Base-by-base conservation (phyloP, 441 rosid genomes). In the Daphne laureola region DNA sequence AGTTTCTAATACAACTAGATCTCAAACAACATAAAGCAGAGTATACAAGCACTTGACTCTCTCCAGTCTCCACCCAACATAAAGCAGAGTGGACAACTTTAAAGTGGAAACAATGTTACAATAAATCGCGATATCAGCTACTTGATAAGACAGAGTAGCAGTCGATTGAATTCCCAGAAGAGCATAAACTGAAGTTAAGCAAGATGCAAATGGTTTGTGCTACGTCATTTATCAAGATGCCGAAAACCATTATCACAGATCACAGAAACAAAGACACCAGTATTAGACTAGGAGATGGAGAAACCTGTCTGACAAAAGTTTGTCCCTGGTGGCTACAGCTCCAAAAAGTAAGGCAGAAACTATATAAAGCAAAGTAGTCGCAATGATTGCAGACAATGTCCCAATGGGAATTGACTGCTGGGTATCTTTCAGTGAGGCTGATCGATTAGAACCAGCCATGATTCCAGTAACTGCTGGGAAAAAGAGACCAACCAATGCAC, bases 401-500 rank as follows among this genome's bases (percentile, higher is more conserved):
- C 97, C 97, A 25, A 84, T 16, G 8, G 96, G 97, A 59, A 90
- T 90, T 66, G 97, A 90, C 40, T 73, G 87, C 65, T 90, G 97
- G 7, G 97, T 90, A 65, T 90, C 97, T 72, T 83, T 84, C 43
- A 90, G 79, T 49, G 94, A 79, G 47, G 96, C 89, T 55, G 96
- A 90, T 69, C 97, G 80, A 73, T 90, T 90, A 52, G 97, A 90
- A 43, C 97, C 97, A 13, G 97, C 96, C 97, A 90, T 90, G 56
- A 90, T 87, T 66, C 96, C 97, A 4, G 97, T 90, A 51, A 90
- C 96, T 62, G 97, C 97, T 63, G 97, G 97, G 68, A 90, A 90
- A 70, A 87, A 90, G 54, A 90, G 87, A 64, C 97, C 97, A 57
- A 90, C 96, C 84, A 90, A 65, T 21, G 89, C 86, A 87, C 97